Percentiles rank a stretch among this genome's conserved stretches.
Evolutionary conservation across 1,139 yeast species (phyloP).

Genomic region (Kluyveromyces sp.): DNA sequence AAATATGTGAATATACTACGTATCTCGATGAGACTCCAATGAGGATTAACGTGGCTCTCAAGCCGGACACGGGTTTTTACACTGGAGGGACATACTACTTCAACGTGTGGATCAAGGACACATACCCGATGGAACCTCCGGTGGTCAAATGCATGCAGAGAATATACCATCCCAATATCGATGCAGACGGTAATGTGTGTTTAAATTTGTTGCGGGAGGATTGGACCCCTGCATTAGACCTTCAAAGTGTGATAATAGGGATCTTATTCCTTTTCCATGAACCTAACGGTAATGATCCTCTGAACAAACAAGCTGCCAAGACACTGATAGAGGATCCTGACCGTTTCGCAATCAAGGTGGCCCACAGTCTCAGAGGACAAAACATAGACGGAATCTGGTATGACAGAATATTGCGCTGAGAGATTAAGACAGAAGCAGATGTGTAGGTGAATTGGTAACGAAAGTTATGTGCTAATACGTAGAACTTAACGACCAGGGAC

Average conservation of each 20-base stretch:
- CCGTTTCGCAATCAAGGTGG: slow-evolving; percentile 54
- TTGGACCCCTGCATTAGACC: slow-evolving; percentile 89
- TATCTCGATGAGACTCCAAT: slow-evolving; percentile 4
- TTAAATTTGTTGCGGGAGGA: slow-evolving; percentile 86
- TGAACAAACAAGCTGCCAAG: slow-evolving; percentile 84
- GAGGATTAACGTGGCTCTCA: slow-evolving; percentile 38
- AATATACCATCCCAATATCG: slow-evolving; percentile 93
- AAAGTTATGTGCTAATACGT: not conserved
- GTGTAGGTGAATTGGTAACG: too few species aligned
- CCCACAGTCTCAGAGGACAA: slow-evolving; percentile 66
- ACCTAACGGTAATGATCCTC: slow-evolving; percentile 88
- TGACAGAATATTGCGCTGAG: not conserved
- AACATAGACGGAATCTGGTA: slow-evolving; percentile 39
- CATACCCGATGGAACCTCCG: slow-evolving; percentile 92
- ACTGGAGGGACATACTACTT: slow-evolving; percentile 62
- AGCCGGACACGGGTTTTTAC: slow-evolving; percentile 80
- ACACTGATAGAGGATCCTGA: slow-evolving; percentile 53
- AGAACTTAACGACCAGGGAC: not conserved
- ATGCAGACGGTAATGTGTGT: slow-evolving; percentile 83
- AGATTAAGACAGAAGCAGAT: too few species aligned
- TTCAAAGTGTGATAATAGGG: slow-evolving; percentile 79
- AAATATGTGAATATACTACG: slow-evolving; percentile 1
- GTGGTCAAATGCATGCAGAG: slow-evolving; percentile 63
- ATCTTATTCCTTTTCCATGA: slow-evolving; percentile 79
- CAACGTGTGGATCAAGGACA: slow-evolving; percentile 53